Percentiles rank a stretch among this genome's conserved stretches.
These are phyloP conservation scores for Atkinsonella hypoxylon DNA, from an alignment of 2,329 filamentous ascomycete species.

Conservation along the genomic window DNA sequence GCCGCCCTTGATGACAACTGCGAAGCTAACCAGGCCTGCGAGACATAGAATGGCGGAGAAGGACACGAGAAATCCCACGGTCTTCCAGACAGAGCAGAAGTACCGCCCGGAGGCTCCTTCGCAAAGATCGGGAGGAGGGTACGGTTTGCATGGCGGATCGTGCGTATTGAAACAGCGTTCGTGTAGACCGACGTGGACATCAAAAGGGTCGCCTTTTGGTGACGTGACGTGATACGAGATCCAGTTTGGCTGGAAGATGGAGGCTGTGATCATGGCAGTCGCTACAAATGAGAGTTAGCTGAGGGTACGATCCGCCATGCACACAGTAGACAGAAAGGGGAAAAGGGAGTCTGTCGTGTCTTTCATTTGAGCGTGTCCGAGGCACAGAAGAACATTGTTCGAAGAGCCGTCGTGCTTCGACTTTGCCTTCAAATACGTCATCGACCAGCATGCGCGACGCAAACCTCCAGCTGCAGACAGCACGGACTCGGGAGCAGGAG, in stretches of 20 bases:
- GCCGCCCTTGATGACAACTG: conserved; percentile 66
- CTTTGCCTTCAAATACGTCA: conserved; percentile 13
- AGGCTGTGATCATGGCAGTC: conserved; percentile 57
- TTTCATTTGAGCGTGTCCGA: background rate
- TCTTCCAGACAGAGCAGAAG: conserved; percentile 90
- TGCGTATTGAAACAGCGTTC: conserved; percentile 63
- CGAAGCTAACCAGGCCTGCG: conserved; percentile 66
- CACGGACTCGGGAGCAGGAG: background rate
- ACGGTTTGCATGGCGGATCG: conserved; percentile 42
- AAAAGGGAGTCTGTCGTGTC: background rate
- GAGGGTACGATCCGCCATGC: background rate
- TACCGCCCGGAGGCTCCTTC: conserved; percentile 38
- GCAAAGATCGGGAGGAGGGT: conserved; percentile 23
- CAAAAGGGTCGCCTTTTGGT: conserved; percentile 32
- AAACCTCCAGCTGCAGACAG: background rate
- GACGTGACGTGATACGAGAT: conserved; percentile 48
- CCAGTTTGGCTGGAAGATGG: conserved; percentile 62
- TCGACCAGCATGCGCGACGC: conserved; percentile 8
- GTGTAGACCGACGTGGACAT: conserved; percentile 65
- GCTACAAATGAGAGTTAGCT: conserved; percentile 35
- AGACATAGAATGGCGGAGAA: conserved; percentile 75
- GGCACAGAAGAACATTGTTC: background rate
- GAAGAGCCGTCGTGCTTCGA: background rate
- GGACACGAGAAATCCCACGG: conserved; percentile 75
- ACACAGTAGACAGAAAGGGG: background rate